Base-by-base conservation (phyloP, 2,329 filamentous ascomycete genomes). In the Xylariales sp. region DNA sequence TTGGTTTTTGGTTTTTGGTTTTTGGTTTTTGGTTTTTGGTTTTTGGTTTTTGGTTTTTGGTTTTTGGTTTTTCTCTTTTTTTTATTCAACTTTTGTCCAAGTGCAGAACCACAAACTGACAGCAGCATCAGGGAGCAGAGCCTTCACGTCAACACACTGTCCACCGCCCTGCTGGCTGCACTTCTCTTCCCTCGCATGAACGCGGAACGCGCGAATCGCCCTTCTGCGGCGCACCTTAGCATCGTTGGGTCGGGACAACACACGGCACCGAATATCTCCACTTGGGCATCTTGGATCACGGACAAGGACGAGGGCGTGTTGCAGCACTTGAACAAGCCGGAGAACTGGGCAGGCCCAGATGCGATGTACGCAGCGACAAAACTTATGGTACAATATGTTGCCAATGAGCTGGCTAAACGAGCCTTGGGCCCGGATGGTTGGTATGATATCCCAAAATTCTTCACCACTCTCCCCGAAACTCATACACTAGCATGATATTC, bases 71-170 rank as follows among this genome's bases (percentile, higher is more conserved):
- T n/a, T n/a, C n/a, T n/a, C n/a, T n/a, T n/a, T n/a, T n/a, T n/a
- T n/a, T n/a, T n/a, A n/a, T n/a, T n/a, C n/a, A n/a, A n/a, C n/a
- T n/a, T n/a, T n/a, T n/a, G n/a, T n/a, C n/a, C n/a, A n/a, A n/a
- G n/a, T n/a, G n/a, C n/a, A n/a, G 23, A n/a, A n/a, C 23, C 23
- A 8, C n/a, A n/a, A n/a, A 25, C n/a, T 25, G 23, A 30, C 29
- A 38, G 18, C 21, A 31, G 6, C 12, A n/a, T 5, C 7, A 48
- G 67, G 63, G 74, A 77, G 36, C 60, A 67, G 37, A 72, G 65
- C 4, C 47, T 81, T 13, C 76, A 82, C 52, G 70, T 80, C 49
- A 82, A 82, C 49, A 63, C 69, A 2, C 55, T 82, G 3, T 77
- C 75, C 17, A 81, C 74, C 0, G 61, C 65, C 8, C 62, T 80